A percentile compares a stretch with the other conserved stretches of the same genome.
Conservation (phyloP, 176 grass and related monocot genomes). For the Urochloa ruziziensis region DNA sequence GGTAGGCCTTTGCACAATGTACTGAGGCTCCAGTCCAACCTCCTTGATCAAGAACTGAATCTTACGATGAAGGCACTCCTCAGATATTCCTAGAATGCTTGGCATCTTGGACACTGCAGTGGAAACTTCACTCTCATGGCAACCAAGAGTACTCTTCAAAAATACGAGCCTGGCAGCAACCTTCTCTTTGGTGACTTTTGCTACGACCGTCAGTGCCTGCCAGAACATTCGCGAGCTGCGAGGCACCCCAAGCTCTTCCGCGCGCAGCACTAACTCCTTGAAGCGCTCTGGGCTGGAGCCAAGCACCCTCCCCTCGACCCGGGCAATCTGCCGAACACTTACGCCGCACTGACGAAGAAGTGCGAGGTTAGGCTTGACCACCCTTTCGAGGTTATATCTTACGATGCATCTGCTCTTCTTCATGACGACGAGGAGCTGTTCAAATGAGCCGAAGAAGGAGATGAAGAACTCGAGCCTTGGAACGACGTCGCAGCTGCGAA, state of each 20-base stretch:
- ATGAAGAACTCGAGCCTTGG: slow-evolving; percentile 28
- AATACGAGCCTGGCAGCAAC: slow-evolving; percentile 31
- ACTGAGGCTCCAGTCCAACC: slow-evolving; percentile 2
- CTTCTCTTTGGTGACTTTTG: neutral
- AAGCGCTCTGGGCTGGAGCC: neutral
- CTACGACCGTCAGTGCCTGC: neutral
- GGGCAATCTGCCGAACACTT: slow-evolving; percentile 19
- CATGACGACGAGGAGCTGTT: neutral
- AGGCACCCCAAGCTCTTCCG: slow-evolving; percentile 25
- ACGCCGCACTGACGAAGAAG: slow-evolving; percentile 35
- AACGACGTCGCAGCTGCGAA: neutral
- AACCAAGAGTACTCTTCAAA: slow-evolving; percentile 30
- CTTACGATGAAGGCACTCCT: neutral
- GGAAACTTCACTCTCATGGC: slow-evolving; percentile 14
- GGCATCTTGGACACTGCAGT: slow-evolving; percentile 9
- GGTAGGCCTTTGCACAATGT: neutral
- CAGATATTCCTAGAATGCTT: neutral
- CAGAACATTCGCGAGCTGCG: slow-evolving; percentile 8
- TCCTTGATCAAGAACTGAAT: slow-evolving; percentile 31
- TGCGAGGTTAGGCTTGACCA: slow-evolving; percentile 29
- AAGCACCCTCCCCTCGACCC: neutral
- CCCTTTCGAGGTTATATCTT: no score
- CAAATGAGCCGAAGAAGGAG: slow-evolving; percentile 12
- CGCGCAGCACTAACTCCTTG: neutral
- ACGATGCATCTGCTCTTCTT: neutral